These are phyloP conservation scores for Globisporangium canariense DNA, from an alignment of 352 stramenopile species.

Conservation along the genomic window DNA sequence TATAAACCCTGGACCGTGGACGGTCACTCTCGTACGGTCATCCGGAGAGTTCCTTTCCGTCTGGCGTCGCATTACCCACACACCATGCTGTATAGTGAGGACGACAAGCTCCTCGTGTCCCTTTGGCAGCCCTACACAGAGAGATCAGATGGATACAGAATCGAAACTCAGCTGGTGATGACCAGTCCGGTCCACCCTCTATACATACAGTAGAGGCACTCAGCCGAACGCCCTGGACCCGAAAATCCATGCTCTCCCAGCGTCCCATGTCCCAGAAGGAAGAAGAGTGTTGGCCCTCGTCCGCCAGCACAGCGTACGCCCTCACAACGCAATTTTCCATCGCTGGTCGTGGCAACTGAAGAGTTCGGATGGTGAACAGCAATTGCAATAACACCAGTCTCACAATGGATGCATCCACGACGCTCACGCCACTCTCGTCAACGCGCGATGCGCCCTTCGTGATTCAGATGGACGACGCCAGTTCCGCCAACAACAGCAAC, in stretches of 20 bases:
- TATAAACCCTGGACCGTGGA: not conserved
- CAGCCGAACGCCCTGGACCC: not conserved
- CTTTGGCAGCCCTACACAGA: not conserved
- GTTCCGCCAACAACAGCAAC: not conserved
- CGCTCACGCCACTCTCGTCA: slow-evolving; percentile 10
- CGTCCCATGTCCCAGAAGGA: not conserved
- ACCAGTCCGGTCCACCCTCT: slow-evolving; percentile 1
- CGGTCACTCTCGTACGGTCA: not conserved
- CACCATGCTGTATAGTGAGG: not conserved
- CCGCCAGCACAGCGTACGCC: not conserved
- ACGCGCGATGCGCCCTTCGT: slow-evolving; percentile 14
- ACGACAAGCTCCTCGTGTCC: not conserved
- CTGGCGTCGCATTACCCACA: not conserved
- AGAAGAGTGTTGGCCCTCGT: not conserved
- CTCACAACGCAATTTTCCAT: slow-evolving; percentile 5
- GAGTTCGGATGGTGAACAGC: not conserved
- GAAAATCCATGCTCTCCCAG: slow-evolving; percentile 10
- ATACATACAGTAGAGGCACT: not conserved
- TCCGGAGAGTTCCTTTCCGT: not conserved
- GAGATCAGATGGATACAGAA: slow-evolving; percentile 4
- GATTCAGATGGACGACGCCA: slow-evolving; percentile 9
- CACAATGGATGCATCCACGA: not conserved
- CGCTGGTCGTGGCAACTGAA: not conserved
- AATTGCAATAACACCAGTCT: slow-evolving; percentile 1
- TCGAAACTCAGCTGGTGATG: slow-evolving; percentile 3